Evolutionary conservation across 805 yeast genomes (phyloP).

Genomic region (Blastobotrys mokoenaii): DNA sequence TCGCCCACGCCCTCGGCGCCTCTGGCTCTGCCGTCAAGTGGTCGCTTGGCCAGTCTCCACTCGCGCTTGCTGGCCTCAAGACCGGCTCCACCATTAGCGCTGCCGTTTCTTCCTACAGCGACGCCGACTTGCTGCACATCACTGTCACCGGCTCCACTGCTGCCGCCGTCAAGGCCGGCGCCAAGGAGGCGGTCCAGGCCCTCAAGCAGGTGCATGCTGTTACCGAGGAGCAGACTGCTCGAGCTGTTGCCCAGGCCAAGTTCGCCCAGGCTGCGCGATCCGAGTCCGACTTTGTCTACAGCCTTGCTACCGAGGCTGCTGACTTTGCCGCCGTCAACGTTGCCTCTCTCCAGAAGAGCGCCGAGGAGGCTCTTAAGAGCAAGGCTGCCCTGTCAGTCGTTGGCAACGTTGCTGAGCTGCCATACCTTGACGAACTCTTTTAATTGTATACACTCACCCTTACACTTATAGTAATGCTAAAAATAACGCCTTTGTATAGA

Average conservation of each 20-base stretch:
- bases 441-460: constrained; percentile 13
- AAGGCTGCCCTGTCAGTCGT: constrained; percentile 80
- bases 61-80: constrained; percentile 37
- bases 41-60: constrained; percentile 42
- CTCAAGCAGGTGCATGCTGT: constrained; percentile 23
- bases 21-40: constrained; percentile 44
- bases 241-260: constrained; percentile 48
- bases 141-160: constrained; percentile 54
- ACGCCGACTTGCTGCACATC: constrained; percentile 73
- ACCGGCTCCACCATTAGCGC: constrained; percentile 41
- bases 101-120: constrained; percentile 55
- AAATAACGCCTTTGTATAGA: not conserved
- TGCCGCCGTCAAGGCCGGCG: constrained; percentile 48
- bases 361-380: constrained; percentile 31
- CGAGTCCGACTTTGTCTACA: constrained; percentile 29
- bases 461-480: not conserved
- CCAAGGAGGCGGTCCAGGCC: constrained; percentile 35
- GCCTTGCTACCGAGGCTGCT: constrained; percentile 36
- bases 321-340: constrained; percentile 30
- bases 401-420: constrained; percentile 81
- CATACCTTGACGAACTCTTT: constrained; percentile 84
- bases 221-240: constrained; percentile 33
- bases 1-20: constrained; percentile 56
- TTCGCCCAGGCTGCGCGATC: constrained; percentile 45
- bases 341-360: constrained; percentile 29